Evolutionary conservation across 116 monocot genomes (phyloP), one percentile per base, ranked within the genome.

Genomic region (Zostera marina): DNA sequence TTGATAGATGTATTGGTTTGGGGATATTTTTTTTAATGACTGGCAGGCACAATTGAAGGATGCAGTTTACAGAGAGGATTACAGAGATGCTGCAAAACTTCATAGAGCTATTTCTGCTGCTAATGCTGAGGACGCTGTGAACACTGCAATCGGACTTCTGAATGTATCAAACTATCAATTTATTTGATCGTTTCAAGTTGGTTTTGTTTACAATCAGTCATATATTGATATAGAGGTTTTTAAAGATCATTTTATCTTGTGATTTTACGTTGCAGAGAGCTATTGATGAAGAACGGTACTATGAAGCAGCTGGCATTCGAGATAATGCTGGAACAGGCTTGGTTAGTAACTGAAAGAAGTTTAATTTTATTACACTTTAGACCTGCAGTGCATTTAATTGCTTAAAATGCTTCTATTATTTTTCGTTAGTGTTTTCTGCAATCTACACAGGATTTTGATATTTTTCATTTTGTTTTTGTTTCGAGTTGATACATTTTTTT

Each of bases 321-420:
- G 96, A 96, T 42, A 66, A 78, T 78, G 85, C 80, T 69, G 96
- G 89, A 52, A 71, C 76, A 43, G 85, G 89, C 70, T 71, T 96
- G 85, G 96, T 32, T 96, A 71, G 77, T 80, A 26, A 51, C 21
- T 22, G 21, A 59, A 12, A 59, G 32, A 0, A 32, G 4, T 15
- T 19, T 10, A 32, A 32, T 32, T 13, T 8, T 9, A 42, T 11
- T 15, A 43, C 22, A 20, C 5, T 8, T 1, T 55, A n/a, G 25
- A 55, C 55, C 32, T 55, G 7, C 15, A 26, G 38, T n/a, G 13
- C n/a, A 38, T 32, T 20, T 49, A 8, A 15, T 2, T 11, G 9
- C n/a, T 32, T 32, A 32, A 32, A 32, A 32, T 32, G 32, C 32
- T 32, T 5, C 32, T 32, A 32, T 32, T 32, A 1, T 5, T 32